Conservation (phyloP, 352 stramenopile genomes). For the Pythium utonaiense region DNA sequence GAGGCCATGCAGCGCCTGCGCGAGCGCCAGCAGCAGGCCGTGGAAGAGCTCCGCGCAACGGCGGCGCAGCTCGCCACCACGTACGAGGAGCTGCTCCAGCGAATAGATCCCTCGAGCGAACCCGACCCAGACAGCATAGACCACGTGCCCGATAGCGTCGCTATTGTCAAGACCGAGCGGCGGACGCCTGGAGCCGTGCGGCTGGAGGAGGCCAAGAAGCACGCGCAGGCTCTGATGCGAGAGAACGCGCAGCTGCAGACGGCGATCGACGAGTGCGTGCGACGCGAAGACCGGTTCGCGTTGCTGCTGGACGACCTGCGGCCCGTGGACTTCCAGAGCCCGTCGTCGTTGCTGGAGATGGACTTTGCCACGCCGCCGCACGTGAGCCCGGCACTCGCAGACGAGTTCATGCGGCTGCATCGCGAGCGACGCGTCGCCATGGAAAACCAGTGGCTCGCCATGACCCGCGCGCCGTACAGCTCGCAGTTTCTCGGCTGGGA, state of each 20-base stretch:
- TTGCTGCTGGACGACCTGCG: constrained; percentile 39
- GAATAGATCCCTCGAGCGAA: neutral
- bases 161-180: neutral
- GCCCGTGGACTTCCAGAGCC: neutral
- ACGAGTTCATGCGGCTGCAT: constrained; percentile 38
- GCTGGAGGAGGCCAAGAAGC: constrained; percentile 28
- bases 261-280: constrained; percentile 34
- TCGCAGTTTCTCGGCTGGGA: constrained; percentile 47
- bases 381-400: constrained; percentile 29
- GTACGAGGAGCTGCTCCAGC: constrained; percentile 28
- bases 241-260: constrained; percentile 40
- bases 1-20: constrained; percentile 60
- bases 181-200: neutral
- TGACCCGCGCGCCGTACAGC: constrained; percentile 13
- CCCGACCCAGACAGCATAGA: neutral
- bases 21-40: constrained; percentile 39
- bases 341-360: neutral
- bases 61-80: constrained; percentile 29
- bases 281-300: constrained; percentile 47
- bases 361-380: constrained; percentile 9
- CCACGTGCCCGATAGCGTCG: neutral
- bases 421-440: constrained; percentile 26
- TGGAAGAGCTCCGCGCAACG: constrained; percentile 33
- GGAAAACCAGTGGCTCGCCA: constrained; percentile 33
- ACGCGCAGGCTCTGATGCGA: constrained; percentile 29